These are phyloP conservation scores for Jacaranda copaia DNA, from an alignment of 257 asterid species.

Conservation along the genomic window DNA sequence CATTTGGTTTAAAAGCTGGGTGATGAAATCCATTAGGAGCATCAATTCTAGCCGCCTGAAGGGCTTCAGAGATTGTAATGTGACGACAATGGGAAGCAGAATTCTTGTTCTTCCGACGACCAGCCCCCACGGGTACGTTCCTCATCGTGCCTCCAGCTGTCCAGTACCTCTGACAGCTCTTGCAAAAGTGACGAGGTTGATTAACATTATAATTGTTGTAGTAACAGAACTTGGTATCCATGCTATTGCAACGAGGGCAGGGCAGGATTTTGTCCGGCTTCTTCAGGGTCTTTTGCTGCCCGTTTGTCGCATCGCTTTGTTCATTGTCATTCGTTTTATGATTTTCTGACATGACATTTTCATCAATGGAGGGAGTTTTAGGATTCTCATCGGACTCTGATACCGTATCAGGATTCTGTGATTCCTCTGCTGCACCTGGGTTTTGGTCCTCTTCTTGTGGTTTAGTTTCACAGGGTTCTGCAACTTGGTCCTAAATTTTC, in stretches of 20 bases:
- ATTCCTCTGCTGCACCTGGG: conserved; percentile 42
- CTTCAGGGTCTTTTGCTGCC: conserved; percentile 65
- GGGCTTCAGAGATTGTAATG: conserved; percentile 68
- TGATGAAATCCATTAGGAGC: conserved; percentile 50
- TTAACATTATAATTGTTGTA: conserved; percentile 85
- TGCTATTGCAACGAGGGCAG: conserved; percentile 94
- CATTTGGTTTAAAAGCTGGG: conserved; percentile 54
- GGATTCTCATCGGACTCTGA: conserved; percentile 45
- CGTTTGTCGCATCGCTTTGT: conserved; percentile 47
- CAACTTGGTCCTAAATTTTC: conserved; percentile 52
- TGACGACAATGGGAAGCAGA: conserved; percentile 61
- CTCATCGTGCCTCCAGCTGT: conserved; percentile 97
- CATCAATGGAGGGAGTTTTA: conserved; percentile 38
- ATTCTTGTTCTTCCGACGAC: conserved; percentile 82
- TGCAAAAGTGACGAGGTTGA: conserved; percentile 95
- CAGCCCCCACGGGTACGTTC: conserved; percentile 92
- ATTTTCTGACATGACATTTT: conserved; percentile 43
- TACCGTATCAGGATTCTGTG: conserved; percentile 32
- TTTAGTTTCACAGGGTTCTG: conserved; percentile 40
- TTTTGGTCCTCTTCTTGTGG: conserved; percentile 40
- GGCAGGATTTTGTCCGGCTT: conserved; percentile 91
- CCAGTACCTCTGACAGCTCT: conserved; percentile 96
- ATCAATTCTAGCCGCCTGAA: conserved; percentile 54
- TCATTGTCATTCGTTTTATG: conserved; percentile 45
- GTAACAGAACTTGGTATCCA: conserved; percentile 93